phyloP scores from a whole-genome alignment of 2,329 filamentous ascomycete genomes.

The Fusarium sp. region DNA sequence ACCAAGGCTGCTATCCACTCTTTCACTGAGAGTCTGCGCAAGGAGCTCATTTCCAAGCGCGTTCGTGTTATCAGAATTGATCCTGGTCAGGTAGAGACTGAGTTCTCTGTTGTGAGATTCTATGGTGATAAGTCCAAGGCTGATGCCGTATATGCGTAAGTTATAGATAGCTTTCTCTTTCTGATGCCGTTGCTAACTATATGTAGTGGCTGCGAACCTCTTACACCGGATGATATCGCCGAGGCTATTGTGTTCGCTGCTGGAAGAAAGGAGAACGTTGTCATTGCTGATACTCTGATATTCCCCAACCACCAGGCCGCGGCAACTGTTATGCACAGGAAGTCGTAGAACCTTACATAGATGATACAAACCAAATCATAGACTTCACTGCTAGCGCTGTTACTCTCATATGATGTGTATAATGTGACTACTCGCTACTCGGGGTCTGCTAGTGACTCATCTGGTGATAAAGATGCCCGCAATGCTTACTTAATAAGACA shows the following conservation, averaged over 20 bases:
- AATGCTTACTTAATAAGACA: too few species aligned
- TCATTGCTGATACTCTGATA: constrained; percentile 86
- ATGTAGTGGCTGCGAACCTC: constrained; percentile 76
- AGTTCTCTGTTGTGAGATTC: constrained; percentile 90
- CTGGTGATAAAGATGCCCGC: too few species aligned
- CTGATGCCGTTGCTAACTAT: constrained; percentile 2
- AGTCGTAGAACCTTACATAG: constrained; percentile 36
- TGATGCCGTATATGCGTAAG: constrained; percentile 86
- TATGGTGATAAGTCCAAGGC: constrained; percentile 89
- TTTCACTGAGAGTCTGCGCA: constrained; percentile 85
- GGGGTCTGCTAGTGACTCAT: too few species aligned
- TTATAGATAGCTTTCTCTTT: constrained; percentile 20
- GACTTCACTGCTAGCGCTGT: background rate
- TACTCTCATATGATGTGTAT: too few species aligned
- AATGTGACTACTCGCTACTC: background rate
- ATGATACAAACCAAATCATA: background rate
- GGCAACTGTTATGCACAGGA: constrained; percentile 45
- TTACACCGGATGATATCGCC: constrained; percentile 90
- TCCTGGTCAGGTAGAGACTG: constrained; percentile 93
- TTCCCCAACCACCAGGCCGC: constrained; percentile 83
- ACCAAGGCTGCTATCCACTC: constrained; percentile 88
- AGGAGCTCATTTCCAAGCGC: constrained; percentile 82
- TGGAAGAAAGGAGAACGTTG: constrained; percentile 86
- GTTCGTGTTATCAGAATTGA: constrained; percentile 89
- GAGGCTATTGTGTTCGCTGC: constrained; percentile 90